Percentiles rank a stretch among this genome's conserved stretches.
Evolutionary conservation across 495 filamentous ascomycete species (phyloP).

Genomic region (Venustampulla echinocandica): DNA sequence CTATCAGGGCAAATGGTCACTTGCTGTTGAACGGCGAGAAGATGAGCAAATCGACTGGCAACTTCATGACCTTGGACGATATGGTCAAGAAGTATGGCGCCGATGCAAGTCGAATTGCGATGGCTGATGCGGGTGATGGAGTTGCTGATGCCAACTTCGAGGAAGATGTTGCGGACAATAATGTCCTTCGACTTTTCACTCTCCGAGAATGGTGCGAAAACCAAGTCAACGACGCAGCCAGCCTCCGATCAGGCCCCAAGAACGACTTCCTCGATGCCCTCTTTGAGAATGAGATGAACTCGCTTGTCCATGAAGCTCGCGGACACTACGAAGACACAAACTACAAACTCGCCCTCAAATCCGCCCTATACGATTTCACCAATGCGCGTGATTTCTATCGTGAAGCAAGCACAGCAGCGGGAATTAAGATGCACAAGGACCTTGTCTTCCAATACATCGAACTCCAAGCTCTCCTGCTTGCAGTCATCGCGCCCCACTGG

Average conservation of each 20-base stretch:
- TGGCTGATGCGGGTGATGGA: slow-evolving; percentile 91
- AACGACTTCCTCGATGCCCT: slow-evolving; percentile 77
- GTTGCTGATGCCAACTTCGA: slow-evolving; percentile 97
- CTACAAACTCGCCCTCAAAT: slow-evolving; percentile 90
- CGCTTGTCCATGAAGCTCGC: slow-evolving; percentile 63
- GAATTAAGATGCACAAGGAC: slow-evolving; percentile 75
- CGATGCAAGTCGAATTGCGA: slow-evolving; percentile 81
- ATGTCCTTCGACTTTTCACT: slow-evolving; percentile 75
- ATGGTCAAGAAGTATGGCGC: slow-evolving; percentile 88
- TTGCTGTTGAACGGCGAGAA: slow-evolving; percentile 91
- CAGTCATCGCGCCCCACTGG: slow-evolving; percentile 86
- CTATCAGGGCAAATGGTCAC: slow-evolving; percentile 83
- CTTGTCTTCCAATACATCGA: slow-evolving; percentile 69
- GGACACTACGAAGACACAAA: slow-evolving; percentile 68
- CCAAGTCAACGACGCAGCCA: slow-evolving; percentile 54
- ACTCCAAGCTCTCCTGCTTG: slow-evolving; percentile 74
- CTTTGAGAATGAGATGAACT: slow-evolving; percentile 91
- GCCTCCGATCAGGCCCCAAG: slow-evolving; percentile 62
- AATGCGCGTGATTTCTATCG: slow-evolving; percentile 85
- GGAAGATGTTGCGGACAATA: slow-evolving; percentile 85
- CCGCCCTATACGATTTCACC: slow-evolving; percentile 81
- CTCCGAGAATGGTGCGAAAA: slow-evolving; percentile 92
- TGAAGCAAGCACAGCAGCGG: slow-evolving; percentile 62
- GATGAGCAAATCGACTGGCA: slow-evolving; percentile 93
- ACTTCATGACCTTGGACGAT: slow-evolving; percentile 87